These are phyloP conservation scores for Gamarada debralockiae DNA, from an alignment of 495 filamentous ascomycete genomes.

Conservation along the genomic window DNA sequence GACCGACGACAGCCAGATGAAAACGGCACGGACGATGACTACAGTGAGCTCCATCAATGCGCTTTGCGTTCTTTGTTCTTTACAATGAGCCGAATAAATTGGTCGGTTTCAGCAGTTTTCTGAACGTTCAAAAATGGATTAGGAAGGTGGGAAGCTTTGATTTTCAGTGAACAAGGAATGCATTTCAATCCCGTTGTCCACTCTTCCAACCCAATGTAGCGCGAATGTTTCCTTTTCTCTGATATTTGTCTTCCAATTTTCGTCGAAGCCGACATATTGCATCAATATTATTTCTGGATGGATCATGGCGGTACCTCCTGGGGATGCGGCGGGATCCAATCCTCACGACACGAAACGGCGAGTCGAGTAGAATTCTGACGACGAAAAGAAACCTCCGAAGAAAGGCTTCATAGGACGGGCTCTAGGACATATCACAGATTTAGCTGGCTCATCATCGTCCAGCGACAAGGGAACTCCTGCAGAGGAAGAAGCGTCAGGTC, in stretches of 20 bases:
- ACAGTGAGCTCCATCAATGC: too few relatives aligned
- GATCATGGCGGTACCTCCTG: background rate
- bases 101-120: too few relatives aligned
- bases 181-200: background rate
- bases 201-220: background rate
- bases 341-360: background rate
- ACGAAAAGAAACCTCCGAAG: background rate
- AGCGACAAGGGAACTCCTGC: background rate
- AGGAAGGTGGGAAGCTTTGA: background rate
- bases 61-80: too few relatives aligned
- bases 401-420: background rate
- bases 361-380: background rate
- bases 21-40: too few relatives aligned
- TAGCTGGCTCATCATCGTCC: background rate
- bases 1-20: too few relatives aligned
- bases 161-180: background rate
- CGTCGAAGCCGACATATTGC: background rate
- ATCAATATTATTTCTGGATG: background rate
- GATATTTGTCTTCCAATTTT: background rate
- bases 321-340: background rate
- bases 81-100: too few relatives aligned
- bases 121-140: too few relatives aligned
- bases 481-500: background rate
- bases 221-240: background rate
- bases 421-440: background rate